phyloP scores from a whole-genome alignment of 2,329 filamentous ascomycete species.

The Epichloe sylvatica region DNA sequence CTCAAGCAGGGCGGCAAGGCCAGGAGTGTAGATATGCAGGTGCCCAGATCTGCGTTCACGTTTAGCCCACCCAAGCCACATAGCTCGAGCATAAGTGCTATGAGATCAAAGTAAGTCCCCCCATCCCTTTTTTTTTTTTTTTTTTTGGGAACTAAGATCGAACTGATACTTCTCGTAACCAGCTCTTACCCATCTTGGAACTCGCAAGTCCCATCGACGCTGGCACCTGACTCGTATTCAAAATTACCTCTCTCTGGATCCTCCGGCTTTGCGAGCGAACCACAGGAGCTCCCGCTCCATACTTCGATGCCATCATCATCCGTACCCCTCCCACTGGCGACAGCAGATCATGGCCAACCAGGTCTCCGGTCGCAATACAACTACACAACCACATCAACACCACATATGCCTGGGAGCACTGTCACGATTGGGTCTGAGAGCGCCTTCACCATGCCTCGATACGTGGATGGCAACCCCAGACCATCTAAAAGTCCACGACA shows the following conservation, averaged over 20 bases:
- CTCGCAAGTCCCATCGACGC: slow-evolving; percentile 35
- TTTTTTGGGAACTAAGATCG: slow-evolving; percentile 12
- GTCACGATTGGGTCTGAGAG: slow-evolving; percentile 26
- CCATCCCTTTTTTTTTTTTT: neutral
- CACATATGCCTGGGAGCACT: slow-evolving; percentile 32
- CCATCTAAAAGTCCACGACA: slow-evolving; percentile 44
- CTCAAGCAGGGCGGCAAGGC: slow-evolving; percentile 42
- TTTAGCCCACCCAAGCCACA: slow-evolving; percentile 44
- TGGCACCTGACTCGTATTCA: slow-evolving; percentile 36
- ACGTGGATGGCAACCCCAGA: slow-evolving; percentile 39
- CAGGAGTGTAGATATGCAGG: slow-evolving; percentile 36
- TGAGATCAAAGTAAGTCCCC: slow-evolving; percentile 45
- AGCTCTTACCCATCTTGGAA: slow-evolving; percentile 48
- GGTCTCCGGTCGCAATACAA: slow-evolving; percentile 41
- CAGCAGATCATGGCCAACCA: slow-evolving; percentile 32
- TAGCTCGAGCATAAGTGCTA: slow-evolving; percentile 34
- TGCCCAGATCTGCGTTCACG: slow-evolving; percentile 43
- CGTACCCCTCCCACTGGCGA: slow-evolving; percentile 36
- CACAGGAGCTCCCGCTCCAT: slow-evolving; percentile 39
- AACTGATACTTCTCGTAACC: slow-evolving; percentile 31
- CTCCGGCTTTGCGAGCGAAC: slow-evolving; percentile 34
- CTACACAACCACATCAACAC: slow-evolving; percentile 37
- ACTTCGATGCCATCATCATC: slow-evolving; percentile 35
- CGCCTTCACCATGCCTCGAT: slow-evolving; percentile 40
- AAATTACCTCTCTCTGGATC: slow-evolving; percentile 38